phyloP scores from a whole-genome alignment of 768 basidiomycete genomes.

The Phlegmacium glaucopus region DNA sequence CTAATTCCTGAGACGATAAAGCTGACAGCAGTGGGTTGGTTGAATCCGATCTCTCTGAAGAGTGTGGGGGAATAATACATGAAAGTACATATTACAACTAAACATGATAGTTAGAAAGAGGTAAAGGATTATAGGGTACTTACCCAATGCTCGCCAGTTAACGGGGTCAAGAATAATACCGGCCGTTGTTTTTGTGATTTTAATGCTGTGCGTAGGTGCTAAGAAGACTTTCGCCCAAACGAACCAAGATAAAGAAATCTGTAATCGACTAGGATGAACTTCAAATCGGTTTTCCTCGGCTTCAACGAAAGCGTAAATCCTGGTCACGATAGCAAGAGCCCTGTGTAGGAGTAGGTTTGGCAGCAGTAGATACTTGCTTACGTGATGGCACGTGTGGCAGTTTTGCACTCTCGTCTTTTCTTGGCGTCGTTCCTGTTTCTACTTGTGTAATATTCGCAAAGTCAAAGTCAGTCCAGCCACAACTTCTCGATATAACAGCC shows the following conservation, averaged over 20 bases:
- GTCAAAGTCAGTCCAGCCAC: conserved; percentile 1
- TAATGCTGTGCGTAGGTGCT: conserved; percentile 52
- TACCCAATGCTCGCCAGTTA: conserved; percentile 67
- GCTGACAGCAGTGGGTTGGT: conserved; percentile 79
- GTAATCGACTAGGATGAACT: conserved; percentile 31
- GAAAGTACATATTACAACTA: conserved; percentile 73
- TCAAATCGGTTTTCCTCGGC: conserved; percentile 63
- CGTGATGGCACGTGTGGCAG: conserved; percentile 36
- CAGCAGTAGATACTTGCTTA: conserved; percentile 16
- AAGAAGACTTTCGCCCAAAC: conserved; percentile 57
- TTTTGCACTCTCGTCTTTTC: conserved; percentile 35
- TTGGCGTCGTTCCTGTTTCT: conserved; percentile 21
- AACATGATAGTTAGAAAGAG: not conserved
- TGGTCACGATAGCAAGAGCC: conserved; percentile 54
- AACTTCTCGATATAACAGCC: conserved; percentile 1
- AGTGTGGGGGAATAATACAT: conserved; percentile 76
- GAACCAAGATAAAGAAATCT: not conserved
- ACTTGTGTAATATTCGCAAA: conserved; percentile 4
- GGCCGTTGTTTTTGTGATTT: conserved; percentile 59
- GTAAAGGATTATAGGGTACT: conserved; percentile 38
- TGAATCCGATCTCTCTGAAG: conserved; percentile 77
- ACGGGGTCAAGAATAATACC: conserved; percentile 48
- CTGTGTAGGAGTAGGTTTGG: no score
- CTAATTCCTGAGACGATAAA: conserved; percentile 77
- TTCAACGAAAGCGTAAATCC: conserved; percentile 66